phyloP scores from a whole-genome alignment of 306 rosid genomes.

The Dalbergia oliveri region DNA sequence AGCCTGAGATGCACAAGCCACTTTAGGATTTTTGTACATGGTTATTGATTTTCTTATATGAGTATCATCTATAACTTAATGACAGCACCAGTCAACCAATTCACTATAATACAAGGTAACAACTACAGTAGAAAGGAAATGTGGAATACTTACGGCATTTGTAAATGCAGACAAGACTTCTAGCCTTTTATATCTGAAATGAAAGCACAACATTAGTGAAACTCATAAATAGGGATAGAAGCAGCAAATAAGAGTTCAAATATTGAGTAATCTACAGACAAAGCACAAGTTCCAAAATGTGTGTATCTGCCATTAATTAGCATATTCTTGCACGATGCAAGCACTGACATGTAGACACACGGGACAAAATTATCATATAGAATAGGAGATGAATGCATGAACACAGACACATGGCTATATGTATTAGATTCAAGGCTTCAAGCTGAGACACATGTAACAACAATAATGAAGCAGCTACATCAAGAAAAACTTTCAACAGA shows the following conservation, averaged over 20 bases:
- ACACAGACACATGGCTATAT: not conserved
- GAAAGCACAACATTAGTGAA: constrained; percentile 24
- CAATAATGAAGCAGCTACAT: constrained; percentile 2
- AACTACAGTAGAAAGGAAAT: constrained; percentile 42
- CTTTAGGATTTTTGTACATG: constrained; percentile 21
- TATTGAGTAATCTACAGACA: not conserved
- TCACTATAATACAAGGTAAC: constrained; percentile 13
- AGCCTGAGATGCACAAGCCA: constrained; percentile 22
- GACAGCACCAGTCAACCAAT: constrained; percentile 26
- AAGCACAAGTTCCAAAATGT: not conserved
- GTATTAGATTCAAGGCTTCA: not conserved
- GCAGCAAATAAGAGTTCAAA: constrained; percentile 28
- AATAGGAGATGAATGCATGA: not conserved
- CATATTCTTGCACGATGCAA: constrained; percentile 24
- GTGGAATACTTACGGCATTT: constrained; percentile 85
- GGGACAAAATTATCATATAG: not conserved
- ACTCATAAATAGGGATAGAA: constrained; percentile 23
- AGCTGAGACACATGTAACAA: not conserved
- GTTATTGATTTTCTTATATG: not conserved
- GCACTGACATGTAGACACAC: not conserved
- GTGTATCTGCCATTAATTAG: constrained; percentile 13
- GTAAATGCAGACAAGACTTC: constrained; percentile 97
- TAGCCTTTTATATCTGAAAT: constrained; percentile 88
- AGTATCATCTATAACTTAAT: constrained; percentile 24
- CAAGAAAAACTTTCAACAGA: not conserved